These are phyloP conservation scores for Aspergillus nomiae DNA, from an alignment of 2,329 filamentous ascomycete species.

Conservation along the genomic window DNA sequence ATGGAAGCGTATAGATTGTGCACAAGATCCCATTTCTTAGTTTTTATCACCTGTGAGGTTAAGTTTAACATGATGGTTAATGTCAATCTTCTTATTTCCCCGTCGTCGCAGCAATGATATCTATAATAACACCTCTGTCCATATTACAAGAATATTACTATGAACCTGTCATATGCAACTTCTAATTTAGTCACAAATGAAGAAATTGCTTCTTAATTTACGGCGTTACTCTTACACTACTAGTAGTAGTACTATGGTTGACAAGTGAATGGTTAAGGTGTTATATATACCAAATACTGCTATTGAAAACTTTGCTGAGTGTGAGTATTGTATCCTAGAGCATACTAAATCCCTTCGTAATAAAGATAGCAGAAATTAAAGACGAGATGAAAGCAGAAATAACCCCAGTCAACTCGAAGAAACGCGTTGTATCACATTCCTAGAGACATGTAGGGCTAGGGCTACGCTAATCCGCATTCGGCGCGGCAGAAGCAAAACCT, in stretches of 20 bases:
- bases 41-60: not conserved
- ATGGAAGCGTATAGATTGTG: not conserved
- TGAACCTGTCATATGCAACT: not conserved
- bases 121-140: not conserved
- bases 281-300: not conserved
- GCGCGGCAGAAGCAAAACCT: not conserved
- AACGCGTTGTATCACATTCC: not conserved
- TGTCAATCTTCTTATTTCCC: no score
- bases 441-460: slow-evolving; percentile 23
- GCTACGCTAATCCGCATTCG: slow-evolving; percentile 23
- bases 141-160: not conserved
- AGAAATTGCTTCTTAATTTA: not conserved
- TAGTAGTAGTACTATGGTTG: not conserved
- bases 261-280: not conserved
- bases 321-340: no score
- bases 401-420: not conserved
- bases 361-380: not conserved
- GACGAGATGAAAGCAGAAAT: not conserved
- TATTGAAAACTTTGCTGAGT: not conserved
- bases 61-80: not conserved
- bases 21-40: not conserved
- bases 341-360: not conserved
- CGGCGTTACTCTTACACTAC: not conserved
- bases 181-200: not conserved
- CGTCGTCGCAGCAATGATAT: not conserved